Conservation (phyloP, 163 green algal genomes). For the Scenedesmus sp. region DNA sequence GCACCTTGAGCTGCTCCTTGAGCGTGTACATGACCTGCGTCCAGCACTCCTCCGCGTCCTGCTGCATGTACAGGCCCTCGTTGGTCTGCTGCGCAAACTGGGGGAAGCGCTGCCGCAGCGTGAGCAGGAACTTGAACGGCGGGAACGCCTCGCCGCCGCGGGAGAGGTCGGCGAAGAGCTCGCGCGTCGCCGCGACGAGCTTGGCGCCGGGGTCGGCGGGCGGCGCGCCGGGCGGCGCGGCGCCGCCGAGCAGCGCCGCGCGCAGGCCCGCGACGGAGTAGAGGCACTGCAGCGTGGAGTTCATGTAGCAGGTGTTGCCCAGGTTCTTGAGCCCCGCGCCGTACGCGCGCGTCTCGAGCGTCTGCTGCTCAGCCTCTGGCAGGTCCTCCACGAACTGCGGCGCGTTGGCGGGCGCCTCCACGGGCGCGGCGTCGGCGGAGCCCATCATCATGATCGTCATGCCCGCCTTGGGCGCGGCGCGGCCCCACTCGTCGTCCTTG, state of each 20-base stretch:
- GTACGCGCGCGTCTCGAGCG: slow-evolving; percentile 72
- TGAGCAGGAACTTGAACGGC: slow-evolving; percentile 89
- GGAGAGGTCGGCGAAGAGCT: slow-evolving; percentile 87
- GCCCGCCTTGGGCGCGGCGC: slow-evolving; percentile 84
- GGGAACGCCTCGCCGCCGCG: slow-evolving; percentile 73
- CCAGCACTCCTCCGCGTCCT: slow-evolving; percentile 99
- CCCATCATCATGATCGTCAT: slow-evolving; percentile 98
- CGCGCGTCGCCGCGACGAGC: slow-evolving; percentile 60
- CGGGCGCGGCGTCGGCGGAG: slow-evolving; percentile 81
- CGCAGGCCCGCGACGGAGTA: slow-evolving; percentile 88
- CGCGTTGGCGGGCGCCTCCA: slow-evolving; percentile 76
- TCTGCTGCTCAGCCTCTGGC: slow-evolving; percentile 88
- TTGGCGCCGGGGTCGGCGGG: slow-evolving; percentile 29
- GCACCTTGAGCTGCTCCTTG: slow-evolving; percentile 73
- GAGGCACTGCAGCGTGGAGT: slow-evolving; percentile 96
- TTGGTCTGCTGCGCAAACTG: slow-evolving; percentile 92
- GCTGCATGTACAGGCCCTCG: slow-evolving; percentile 87
- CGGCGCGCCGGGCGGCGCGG: slow-evolving; percentile 15
- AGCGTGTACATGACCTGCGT: slow-evolving; percentile 85
- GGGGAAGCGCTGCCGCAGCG: slow-evolving; percentile 87
- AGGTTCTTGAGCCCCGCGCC: slow-evolving; percentile 94
- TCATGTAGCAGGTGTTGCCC: slow-evolving; percentile 98
- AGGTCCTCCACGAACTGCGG: slow-evolving; percentile 95
- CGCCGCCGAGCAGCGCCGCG: slow-evolving; percentile 54
- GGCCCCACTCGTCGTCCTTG: slow-evolving; percentile 95